phyloP scores from a whole-genome alignment of 306 rosid genomes.

The Calophaca sinica region DNA sequence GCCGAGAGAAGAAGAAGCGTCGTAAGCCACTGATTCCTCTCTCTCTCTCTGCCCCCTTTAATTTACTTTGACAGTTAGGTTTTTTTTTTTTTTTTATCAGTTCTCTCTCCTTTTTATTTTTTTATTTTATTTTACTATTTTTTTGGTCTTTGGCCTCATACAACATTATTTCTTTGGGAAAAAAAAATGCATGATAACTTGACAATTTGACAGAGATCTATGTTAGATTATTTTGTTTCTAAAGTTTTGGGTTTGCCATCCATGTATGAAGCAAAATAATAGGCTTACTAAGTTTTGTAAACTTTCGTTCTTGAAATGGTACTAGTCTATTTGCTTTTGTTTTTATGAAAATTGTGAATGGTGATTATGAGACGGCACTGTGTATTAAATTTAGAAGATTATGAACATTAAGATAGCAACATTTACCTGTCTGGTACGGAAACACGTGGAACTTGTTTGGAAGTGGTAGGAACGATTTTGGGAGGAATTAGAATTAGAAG shows the following conservation, averaged over 20 bases:
- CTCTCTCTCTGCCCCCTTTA: background rate
- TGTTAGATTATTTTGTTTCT: background rate
- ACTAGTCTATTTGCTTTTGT: background rate
- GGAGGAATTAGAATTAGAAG: too few relatives aligned
- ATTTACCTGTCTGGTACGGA: background rate
- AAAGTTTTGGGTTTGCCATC: too few relatives aligned
- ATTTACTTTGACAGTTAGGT: background rate
- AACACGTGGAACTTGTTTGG: background rate
- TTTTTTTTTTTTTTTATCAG: too few relatives aligned
- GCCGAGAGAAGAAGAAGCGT: constrained; percentile 91
- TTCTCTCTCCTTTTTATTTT: background rate
- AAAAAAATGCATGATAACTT: too few relatives aligned
- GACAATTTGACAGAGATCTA: constrained; percentile 15
- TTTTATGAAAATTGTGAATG: background rate
- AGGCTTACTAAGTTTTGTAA: background rate
- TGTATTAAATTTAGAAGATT: background rate
- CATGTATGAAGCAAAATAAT: too few relatives aligned
- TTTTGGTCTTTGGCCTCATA: background rate
- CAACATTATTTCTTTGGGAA: too few relatives aligned
- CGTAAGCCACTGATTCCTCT: constrained; percentile 49
- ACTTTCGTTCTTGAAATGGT: constrained; percentile 4
- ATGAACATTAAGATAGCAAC: background rate
- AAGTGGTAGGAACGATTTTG: background rate
- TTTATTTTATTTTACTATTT: too few relatives aligned
- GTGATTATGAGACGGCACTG: background rate